Conservation (phyloP, 2,329 filamentous ascomycete species). For the Akanthomyces lecanii region DNA sequence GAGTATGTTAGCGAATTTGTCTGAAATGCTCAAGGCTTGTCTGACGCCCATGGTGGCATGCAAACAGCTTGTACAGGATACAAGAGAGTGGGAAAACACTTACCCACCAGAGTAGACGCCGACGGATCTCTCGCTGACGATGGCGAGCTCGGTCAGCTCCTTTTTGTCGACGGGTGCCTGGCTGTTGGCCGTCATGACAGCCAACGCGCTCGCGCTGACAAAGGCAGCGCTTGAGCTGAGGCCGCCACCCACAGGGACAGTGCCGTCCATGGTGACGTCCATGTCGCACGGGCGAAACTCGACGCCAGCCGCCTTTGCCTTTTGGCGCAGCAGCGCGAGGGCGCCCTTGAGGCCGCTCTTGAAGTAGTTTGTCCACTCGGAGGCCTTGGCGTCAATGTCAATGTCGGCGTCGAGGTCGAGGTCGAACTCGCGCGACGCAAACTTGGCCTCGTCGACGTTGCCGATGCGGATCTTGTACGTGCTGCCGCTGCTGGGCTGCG, state of each 20-base stretch:
- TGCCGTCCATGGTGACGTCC: constrained; percentile 86
- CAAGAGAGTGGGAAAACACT: constrained; percentile 27
- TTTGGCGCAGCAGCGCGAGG: constrained; percentile 69
- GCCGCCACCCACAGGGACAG: constrained; percentile 85
- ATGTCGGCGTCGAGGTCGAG: constrained; percentile 60
- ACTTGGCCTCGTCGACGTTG: constrained; percentile 76
- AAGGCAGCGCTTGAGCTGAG: constrained; percentile 93
- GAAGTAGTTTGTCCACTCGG: constrained; percentile 99
- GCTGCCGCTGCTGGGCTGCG: constrained; percentile 37
- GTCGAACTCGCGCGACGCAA: constrained; percentile 69
- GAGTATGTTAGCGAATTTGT: constrained; percentile 3
- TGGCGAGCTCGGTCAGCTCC: constrained; percentile 84
- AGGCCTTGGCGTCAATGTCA: constrained; percentile 77
- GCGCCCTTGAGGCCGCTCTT: constrained; percentile 85
- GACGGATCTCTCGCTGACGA: constrained; percentile 89
- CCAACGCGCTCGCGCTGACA: constrained; percentile 82
- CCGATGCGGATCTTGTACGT: constrained; percentile 70
- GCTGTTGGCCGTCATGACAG: constrained; percentile 82
- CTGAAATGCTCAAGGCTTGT: too few species aligned
- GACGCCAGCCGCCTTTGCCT: constrained; percentile 45
- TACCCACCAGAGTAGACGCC: constrained; percentile 95
- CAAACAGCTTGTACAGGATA: not conserved
- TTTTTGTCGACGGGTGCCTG: constrained; percentile 79
- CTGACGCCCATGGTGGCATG: not conserved
- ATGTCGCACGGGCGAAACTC: constrained; percentile 65